These are phyloP conservation scores for Dioscorea cayenensis DNA, from an alignment of 116 monocot genomes.

Conservation along the genomic window DNA sequence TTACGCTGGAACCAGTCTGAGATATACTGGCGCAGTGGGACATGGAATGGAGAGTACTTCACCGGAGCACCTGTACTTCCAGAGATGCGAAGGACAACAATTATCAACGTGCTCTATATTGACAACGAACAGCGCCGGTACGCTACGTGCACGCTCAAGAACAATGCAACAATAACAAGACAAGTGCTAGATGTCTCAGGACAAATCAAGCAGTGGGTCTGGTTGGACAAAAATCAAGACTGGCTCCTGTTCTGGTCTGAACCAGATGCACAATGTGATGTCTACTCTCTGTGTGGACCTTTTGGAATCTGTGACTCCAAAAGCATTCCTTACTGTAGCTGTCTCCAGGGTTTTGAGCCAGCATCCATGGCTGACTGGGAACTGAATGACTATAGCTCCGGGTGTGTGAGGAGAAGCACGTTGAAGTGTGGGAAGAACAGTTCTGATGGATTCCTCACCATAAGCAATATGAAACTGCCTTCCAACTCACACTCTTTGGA, in stretches of 20 bases:
- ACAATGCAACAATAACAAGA: constrained; percentile 22
- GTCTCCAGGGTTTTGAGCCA: constrained; percentile 27
- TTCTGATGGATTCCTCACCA: constrained; percentile 21
- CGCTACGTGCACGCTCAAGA: neutral
- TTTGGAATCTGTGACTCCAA: constrained; percentile 38
- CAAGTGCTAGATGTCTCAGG: constrained; percentile 17
- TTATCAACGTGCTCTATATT: constrained; percentile 5
- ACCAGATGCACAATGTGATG: constrained; percentile 31
- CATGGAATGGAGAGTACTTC: constrained; percentile 24
- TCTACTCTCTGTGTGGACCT: constrained; percentile 38
- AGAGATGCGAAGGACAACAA: neutral
- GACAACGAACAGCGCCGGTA: constrained; percentile 1
- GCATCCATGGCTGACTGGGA: constrained; percentile 6
- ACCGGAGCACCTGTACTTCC: constrained; percentile 17
- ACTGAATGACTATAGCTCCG: constrained; percentile 16
- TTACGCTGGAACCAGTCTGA: constrained; percentile 12
- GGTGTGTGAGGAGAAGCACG: constrained; percentile 30
- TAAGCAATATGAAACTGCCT: constrained; percentile 20
- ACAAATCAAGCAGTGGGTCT: constrained; percentile 21
- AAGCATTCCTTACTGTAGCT: constrained; percentile 16
- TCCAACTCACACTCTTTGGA: constrained; percentile 7
- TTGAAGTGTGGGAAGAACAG: constrained; percentile 20
- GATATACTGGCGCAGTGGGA: constrained; percentile 21
- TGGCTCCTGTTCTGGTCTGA: constrained; percentile 44
- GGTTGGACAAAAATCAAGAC: constrained; percentile 8